Base-by-base conservation (phyloP, 2,329 filamentous ascomycete species). In the Calonectria henricotiae region DNA sequence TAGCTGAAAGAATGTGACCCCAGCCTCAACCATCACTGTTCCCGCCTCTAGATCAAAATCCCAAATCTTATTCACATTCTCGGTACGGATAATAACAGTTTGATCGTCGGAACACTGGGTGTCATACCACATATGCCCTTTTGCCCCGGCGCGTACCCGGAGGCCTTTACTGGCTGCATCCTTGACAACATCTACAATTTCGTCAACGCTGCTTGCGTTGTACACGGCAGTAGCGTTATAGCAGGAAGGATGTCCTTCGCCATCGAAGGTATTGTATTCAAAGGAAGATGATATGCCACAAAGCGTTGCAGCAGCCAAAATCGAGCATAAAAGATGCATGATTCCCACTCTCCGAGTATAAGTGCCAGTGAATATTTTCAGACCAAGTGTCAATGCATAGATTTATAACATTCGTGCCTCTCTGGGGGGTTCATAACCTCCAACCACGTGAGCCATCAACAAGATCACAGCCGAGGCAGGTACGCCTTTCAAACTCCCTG, bases 111-210 rank as follows among this genome's bases (percentile, higher is more conserved):
- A 84, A 79, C 86, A 88, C 82, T 87, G 86, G 37, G 86, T 88
- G 73, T 88, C 85, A 75, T 87, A 88, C 85, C 86, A 86, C 82
- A 86, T 86, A 74, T 87, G 86, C 2, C 85, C 86, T 73, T 87
- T 87, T 2, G 85, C 86, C 4, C 82, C 84, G 12, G 86, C 86
- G 54, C 86, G 83, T 30, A 88, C 81, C 3, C 83, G 83, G 13
- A 82, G 82, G 32, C 82, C 81, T 9, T 79, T 77, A 7, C 78
- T 77, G 27, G 81, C 78, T 15, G 85, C 84, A 30, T 81, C 75
- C 61, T 82, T 82, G 58, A 88, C 85, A 35, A 86, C 74, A 4
- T 75, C 70, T 4, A 81, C 79, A 68, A 86, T 84, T 12, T 87
- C 82, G 51, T 83, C 80, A 27, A 88, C 81, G 60, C 82, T 84